These are phyloP conservation scores for Ephemerocybe angulata DNA, from an alignment of 768 basidiomycete species.

Conservation along the genomic window DNA sequence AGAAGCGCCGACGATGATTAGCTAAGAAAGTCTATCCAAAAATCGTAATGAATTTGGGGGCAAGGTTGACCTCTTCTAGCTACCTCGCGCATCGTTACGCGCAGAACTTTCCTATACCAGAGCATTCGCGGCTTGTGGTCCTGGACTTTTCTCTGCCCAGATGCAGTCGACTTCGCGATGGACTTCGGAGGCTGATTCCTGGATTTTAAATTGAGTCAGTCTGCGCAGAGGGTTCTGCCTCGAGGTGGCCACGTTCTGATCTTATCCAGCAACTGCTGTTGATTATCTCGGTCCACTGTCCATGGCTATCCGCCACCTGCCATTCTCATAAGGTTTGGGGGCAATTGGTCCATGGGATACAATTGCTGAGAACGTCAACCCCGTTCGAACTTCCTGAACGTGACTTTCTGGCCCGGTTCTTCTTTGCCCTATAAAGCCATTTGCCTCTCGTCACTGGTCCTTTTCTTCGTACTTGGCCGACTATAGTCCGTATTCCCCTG, in stretches of 20 bases:
- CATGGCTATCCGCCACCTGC: slow-evolving; percentile 26
- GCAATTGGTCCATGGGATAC: slow-evolving; percentile 16
- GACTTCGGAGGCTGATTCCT: not conserved
- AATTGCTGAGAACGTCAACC: slow-evolving; percentile 22
- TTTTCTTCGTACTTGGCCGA: slow-evolving; percentile 20
- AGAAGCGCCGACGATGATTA: not conserved
- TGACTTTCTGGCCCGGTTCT: slow-evolving; percentile 20
- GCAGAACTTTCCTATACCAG: not conserved
- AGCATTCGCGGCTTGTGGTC: slow-evolving; percentile 1
- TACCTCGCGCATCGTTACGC: not conserved
- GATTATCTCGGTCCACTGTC: slow-evolving; percentile 31
- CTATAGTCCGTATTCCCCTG: slow-evolving; percentile 13
- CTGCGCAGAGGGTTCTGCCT: slow-evolving; percentile 25
- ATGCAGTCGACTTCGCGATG: not conserved
- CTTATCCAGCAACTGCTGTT: slow-evolving; percentile 31
- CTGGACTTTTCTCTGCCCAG: not conserved
- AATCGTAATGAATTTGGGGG: not conserved
- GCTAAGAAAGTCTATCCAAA: not conserved
- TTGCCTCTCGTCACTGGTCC: slow-evolving; percentile 10
- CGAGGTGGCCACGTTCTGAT: slow-evolving; percentile 50
- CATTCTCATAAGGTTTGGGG: slow-evolving; percentile 27
- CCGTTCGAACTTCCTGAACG: slow-evolving; percentile 29
- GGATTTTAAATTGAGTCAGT: too few relatives aligned
- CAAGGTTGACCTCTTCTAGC: not conserved
- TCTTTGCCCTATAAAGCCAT: slow-evolving; percentile 18